Percentiles rank a stretch among this genome's conserved stretches.
Conservation (phyloP, 257 asterid genomes). For the Henckelia pumila region DNA sequence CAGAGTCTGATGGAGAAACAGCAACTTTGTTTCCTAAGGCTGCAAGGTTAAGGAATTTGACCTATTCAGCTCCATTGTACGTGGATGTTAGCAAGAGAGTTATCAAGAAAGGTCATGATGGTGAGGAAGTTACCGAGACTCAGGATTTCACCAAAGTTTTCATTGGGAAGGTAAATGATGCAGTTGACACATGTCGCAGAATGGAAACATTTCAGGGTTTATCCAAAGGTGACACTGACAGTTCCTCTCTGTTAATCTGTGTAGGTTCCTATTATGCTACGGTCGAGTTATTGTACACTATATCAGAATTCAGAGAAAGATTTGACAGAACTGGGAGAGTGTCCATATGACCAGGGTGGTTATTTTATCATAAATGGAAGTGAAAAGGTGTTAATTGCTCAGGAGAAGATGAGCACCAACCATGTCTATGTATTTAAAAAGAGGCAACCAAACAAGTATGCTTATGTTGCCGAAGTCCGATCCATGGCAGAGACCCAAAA, state of each 20-base stretch:
- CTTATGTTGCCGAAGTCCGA: slow-evolving; percentile 86
- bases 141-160: slow-evolving; percentile 96
- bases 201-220: slow-evolving; percentile 5
- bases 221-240: slow-evolving; percentile 17
- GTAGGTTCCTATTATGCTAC: slow-evolving; percentile 94
- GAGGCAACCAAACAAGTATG: slow-evolving; percentile 99
- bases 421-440: slow-evolving; percentile 95
- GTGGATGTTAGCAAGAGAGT: slow-evolving; percentile 89
- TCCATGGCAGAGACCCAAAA: slow-evolving; percentile 97
- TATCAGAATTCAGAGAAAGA: slow-evolving; percentile 96
- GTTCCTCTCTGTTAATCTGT: slow-evolving; percentile 8
- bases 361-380: slow-evolving; percentile 94
- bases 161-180: slow-evolving; percentile 78
- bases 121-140: slow-evolving; percentile 96
- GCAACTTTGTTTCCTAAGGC: slow-evolving; percentile 99
- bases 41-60: slow-evolving; percentile 93
- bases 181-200: background rate
- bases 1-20: slow-evolving; percentile 98
- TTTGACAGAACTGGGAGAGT: slow-evolving; percentile 98
- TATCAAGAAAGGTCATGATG: slow-evolving; percentile 93
- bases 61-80: slow-evolving; percentile 94
- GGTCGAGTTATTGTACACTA: slow-evolving; percentile 93
- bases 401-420: slow-evolving; percentile 99
- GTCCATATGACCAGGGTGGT: slow-evolving; percentile 97
- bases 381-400: slow-evolving; percentile 97